Percentiles rank a stretch among this genome's conserved stretches.
These are phyloP conservation scores for Fraxinus floribunda DNA, from an alignment of 305 asterid genomes.

Conservation along the genomic window DNA sequence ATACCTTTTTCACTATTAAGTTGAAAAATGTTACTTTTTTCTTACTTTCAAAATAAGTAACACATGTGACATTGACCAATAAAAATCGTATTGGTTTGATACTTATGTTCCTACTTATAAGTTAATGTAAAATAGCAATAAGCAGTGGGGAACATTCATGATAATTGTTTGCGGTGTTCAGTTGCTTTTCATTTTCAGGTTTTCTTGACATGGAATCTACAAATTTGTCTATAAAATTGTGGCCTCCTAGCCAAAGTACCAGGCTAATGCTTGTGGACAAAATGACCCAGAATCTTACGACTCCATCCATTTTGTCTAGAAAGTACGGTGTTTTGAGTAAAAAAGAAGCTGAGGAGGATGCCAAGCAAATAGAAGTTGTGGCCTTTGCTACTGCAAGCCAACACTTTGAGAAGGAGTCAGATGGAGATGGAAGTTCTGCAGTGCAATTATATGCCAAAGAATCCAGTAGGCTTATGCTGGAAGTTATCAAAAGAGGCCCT, in stretches of 20 bases:
- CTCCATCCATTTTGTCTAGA: conserved; percentile 86
- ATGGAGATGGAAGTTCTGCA: conserved; percentile 87
- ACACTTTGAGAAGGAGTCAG: conserved; percentile 69
- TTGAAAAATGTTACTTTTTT: not conserved
- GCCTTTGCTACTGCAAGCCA: conserved; percentile 69
- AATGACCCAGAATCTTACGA: conserved; percentile 71
- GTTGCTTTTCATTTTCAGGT: conserved; percentile 29
- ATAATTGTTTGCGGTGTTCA: not conserved
- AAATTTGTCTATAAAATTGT: conserved; percentile 53
- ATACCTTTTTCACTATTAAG: not conserved
- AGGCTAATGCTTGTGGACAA: conserved; percentile 72
- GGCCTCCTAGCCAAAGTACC: conserved; percentile 79
- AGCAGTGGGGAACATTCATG: not conserved
- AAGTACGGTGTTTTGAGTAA: conserved; percentile 74
- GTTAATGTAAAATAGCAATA: not conserved
- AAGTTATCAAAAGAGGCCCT: conserved; percentile 78
- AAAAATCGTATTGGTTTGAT: not conserved
- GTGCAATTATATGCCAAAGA: conserved; percentile 90
- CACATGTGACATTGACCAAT: not conserved
- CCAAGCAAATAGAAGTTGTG: conserved; percentile 65
- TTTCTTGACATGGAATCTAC: conserved; percentile 53
- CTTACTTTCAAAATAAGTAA: not conserved
- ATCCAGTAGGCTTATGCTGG: conserved; percentile 89
- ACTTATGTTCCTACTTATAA: not conserved
- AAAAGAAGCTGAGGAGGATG: conserved; percentile 75